Evolutionary conservation across 2,329 filamentous ascomycete genomes (phyloP).

Genomic region (Lasiodiplodia sp.): DNA sequence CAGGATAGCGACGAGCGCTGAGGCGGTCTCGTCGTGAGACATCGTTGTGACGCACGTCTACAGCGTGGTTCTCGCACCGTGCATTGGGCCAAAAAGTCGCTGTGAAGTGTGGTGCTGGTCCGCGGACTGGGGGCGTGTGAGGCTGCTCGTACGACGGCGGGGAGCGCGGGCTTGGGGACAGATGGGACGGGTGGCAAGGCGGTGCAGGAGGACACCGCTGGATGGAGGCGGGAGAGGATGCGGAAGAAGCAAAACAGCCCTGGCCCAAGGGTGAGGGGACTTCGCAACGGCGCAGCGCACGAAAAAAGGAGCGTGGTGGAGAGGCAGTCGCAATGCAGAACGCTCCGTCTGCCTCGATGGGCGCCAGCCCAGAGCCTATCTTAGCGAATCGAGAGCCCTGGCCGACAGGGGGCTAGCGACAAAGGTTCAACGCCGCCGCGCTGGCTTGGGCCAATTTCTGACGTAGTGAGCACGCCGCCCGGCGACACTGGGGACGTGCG

Average conservation of each 20-base stretch:
- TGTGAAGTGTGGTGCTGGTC: slow-evolving; percentile 14
- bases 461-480: slow-evolving; percentile 18
- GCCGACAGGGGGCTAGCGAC: slow-evolving; percentile 25
- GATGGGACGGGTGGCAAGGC: slow-evolving; percentile 26
- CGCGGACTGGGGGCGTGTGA: slow-evolving; percentile 26
- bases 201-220: slow-evolving; percentile 17
- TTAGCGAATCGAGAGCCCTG: slow-evolving; percentile 23
- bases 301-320: slow-evolving; percentile 30
- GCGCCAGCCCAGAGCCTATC: slow-evolving; percentile 17
- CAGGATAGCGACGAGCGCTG: slow-evolving; percentile 51
- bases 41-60: slow-evolving; percentile 39
- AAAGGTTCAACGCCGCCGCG: slow-evolving; percentile 27
- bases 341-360: slow-evolving; percentile 23
- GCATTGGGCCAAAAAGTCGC: slow-evolving; percentile 28
- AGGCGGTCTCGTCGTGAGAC: slow-evolving; percentile 45
- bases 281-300: slow-evolving; percentile 23
- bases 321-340: slow-evolving; percentile 30
- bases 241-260: slow-evolving; percentile 26
- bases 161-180: slow-evolving; percentile 21
- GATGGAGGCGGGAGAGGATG: slow-evolving; percentile 17
- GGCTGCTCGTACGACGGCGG: slow-evolving; percentile 30
- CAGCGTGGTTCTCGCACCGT: slow-evolving; percentile 33
- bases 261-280: slow-evolving; percentile 12
- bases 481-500: slow-evolving; percentile 9
- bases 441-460: slow-evolving; percentile 28